phyloP scores from a whole-genome alignment of 345 rosid species.

The Balakata baccata region DNA sequence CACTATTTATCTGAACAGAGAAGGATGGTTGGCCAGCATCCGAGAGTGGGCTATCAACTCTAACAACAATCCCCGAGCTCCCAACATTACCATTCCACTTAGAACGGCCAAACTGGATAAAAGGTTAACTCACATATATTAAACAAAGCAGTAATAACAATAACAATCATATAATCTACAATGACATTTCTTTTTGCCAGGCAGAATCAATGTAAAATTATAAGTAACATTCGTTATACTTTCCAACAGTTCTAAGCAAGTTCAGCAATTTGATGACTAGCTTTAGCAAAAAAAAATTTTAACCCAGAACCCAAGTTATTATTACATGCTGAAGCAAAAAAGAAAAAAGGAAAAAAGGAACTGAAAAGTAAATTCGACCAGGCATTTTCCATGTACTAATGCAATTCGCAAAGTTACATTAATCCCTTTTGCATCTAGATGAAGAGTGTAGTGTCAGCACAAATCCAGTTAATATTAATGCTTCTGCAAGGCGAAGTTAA shows the following conservation, averaged over 20 bases:
- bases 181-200: not conserved
- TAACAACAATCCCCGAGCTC: slow-evolving; percentile 69
- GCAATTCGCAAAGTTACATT: no score
- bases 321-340: not conserved
- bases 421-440: no score
- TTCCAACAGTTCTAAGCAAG: not conserved
- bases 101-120: slow-evolving; percentile 77
- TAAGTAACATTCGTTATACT: not conserved
- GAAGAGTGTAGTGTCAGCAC: no score
- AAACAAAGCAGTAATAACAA: slow-evolving; percentile 4
- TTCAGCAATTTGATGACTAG: not conserved
- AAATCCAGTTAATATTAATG: not conserved
- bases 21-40: slow-evolving; percentile 62
- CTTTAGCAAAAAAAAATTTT: not conserved
- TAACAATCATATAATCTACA: not conserved
- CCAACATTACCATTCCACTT: slow-evolving; percentile 92
- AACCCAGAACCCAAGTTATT: not conserved
- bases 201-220: not conserved
- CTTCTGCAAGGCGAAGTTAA: not conserved
- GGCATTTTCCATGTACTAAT: no score
- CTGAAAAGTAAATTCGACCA: no score
- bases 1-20: slow-evolving; percentile 71
- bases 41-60: slow-evolving; percentile 68
- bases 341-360: no score
- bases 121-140: not conserved